Evolutionary conservation across 805 yeast species (phyloP).

Genomic region (Teunomyces funiuensis): DNA sequence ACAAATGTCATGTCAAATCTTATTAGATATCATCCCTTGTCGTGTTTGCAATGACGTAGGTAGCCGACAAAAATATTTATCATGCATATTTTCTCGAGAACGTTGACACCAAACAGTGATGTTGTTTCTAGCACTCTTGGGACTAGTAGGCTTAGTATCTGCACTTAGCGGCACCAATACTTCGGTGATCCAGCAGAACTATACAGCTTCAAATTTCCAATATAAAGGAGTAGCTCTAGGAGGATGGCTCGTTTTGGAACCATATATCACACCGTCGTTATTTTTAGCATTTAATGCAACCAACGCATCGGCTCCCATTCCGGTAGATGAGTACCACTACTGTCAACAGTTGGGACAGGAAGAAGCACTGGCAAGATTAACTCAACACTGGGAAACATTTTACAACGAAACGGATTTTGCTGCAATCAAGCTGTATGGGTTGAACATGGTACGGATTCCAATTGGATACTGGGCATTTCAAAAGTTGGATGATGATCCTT

Average conservation of each 20-base stretch:
- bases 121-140: neutral
- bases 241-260: conserved; percentile 73
- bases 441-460: conserved; percentile 73
- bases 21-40: too few relatives aligned
- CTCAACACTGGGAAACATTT: conserved; percentile 57
- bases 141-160: neutral
- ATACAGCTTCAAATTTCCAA: conserved; percentile 12
- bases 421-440: conserved; percentile 51
- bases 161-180: neutral
- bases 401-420: conserved; percentile 59
- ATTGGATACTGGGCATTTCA: conserved; percentile 82
- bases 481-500: conserved; percentile 52
- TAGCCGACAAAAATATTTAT: neutral
- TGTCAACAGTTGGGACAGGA: conserved; percentile 49
- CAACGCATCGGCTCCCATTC: conserved; percentile 31
- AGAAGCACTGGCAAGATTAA: conserved; percentile 42
- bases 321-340: conserved; percentile 61
- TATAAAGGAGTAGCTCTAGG: conserved; percentile 56
- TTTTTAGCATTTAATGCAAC: conserved; percentile 42
- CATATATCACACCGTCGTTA: conserved; percentile 66
- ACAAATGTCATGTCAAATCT: neutral
- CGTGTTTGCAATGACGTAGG: neutral
- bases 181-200: conserved; percentile 5
- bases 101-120: neutral
- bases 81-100: neutral